Conservation (phyloP, 139 green algal species). For the Pycnococcus provasolii region DNA sequence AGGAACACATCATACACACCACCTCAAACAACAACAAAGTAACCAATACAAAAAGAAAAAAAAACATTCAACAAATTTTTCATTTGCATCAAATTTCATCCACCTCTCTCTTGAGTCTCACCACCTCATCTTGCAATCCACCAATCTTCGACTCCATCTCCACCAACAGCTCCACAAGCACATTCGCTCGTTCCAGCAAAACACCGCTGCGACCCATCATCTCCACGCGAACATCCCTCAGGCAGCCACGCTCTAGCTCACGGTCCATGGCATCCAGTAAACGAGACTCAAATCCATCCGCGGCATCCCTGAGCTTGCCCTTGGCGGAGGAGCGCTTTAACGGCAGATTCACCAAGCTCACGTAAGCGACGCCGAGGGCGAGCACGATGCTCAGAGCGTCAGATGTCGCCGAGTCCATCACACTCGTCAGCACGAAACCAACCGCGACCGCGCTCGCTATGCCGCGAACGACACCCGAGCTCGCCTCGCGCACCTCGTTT, state of each 20-base stretch:
- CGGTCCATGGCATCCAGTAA: constrained; percentile 41
- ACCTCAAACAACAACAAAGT: too few relatives aligned
- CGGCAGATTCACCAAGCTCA: constrained; percentile 70
- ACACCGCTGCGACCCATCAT: too few relatives aligned
- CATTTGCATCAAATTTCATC: too few relatives aligned
- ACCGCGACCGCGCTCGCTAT: constrained; percentile 42
- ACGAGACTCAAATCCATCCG: constrained; percentile 38
- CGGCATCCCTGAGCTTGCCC: constrained; percentile 52
- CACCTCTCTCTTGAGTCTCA: too few relatives aligned
- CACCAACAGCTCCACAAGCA: too few relatives aligned
- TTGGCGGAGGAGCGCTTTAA: constrained; percentile 68
- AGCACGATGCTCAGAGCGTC: constrained; percentile 13
- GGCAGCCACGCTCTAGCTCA: constrained; percentile 24
- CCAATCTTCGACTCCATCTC: too few relatives aligned
- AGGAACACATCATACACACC: too few relatives aligned
- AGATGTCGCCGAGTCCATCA: not conserved
- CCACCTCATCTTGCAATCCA: too few relatives aligned
- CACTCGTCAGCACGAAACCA: not conserved
- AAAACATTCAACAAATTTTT: too few relatives aligned
- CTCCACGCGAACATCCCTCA: too few relatives aligned
- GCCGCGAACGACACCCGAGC: constrained; percentile 52
- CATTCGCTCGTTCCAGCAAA: too few relatives aligned
- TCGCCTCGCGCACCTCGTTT: constrained; percentile 62
- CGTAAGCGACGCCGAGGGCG: constrained; percentile 39
- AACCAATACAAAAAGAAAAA: too few relatives aligned